Conservation (phyloP, 1,284 basidiomycete species). For the Fistulinella staudtii region DNA sequence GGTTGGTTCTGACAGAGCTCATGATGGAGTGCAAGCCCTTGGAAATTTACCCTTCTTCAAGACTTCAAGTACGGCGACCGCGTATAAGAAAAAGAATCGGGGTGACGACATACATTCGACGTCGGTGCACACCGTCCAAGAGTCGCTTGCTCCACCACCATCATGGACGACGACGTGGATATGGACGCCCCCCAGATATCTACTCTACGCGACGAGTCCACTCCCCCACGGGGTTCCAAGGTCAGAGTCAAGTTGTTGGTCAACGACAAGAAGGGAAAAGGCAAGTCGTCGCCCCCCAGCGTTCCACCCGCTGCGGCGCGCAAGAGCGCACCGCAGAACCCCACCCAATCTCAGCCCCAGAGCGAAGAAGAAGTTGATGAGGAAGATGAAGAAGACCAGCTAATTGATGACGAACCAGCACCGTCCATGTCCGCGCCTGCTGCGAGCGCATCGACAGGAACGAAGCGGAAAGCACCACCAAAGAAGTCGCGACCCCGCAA, state of each 20-base stretch:
- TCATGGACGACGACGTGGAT: slow-evolving; percentile 52
- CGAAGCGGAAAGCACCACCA: slow-evolving; percentile 44
- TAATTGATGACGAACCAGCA: slow-evolving; percentile 54
- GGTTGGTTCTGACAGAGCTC: neutral
- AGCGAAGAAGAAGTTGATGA: slow-evolving; percentile 47
- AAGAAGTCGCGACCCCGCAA: slow-evolving; percentile 51
- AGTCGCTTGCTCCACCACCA: neutral
- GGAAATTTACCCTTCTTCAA: no score
- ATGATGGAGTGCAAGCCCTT: neutral
- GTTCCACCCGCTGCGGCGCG: slow-evolving; percentile 25
- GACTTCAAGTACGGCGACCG: no score
- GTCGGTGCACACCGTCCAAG: no score
- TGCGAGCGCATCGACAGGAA: slow-evolving; percentile 25
- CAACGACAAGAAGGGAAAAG: slow-evolving; percentile 41
- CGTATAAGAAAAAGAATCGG: slow-evolving; percentile 14
- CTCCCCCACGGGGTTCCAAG: slow-evolving; percentile 56
- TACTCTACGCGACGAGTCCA: slow-evolving; percentile 64
- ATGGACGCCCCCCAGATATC: slow-evolving; percentile 81
- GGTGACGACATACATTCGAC: slow-evolving; percentile 1
- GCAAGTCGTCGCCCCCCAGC: slow-evolving; percentile 31
- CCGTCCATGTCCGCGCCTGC: slow-evolving; percentile 32
- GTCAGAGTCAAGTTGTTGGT: slow-evolving; percentile 51
- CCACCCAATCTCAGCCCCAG: slow-evolving; percentile 20
- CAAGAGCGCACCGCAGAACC: slow-evolving; percentile 20
- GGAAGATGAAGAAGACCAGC: slow-evolving; percentile 73